Percentiles rank a stretch among this genome's conserved stretches.
phyloP scores from a whole-genome alignment of 805 yeast species.

The Kuraishia hungarica region DNA sequence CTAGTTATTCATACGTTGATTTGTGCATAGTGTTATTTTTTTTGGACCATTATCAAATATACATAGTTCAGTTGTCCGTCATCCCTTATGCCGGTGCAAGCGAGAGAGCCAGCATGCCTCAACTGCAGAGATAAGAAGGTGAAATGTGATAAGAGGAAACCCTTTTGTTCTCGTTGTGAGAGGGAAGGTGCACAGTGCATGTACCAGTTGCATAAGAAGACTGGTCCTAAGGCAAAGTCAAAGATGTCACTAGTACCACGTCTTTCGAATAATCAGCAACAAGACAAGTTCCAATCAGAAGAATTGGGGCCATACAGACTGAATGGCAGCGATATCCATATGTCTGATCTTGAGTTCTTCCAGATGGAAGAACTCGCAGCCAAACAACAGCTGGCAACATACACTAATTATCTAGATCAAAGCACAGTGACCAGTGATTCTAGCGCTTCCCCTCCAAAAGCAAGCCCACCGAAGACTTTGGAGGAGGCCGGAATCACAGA shows the following conservation, averaged over 20 bases:
- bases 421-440: background rate
- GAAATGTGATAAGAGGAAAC: background rate
- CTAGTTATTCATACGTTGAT: too few species aligned
- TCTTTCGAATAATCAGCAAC: background rate
- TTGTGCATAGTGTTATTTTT: too few species aligned
- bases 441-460: background rate
- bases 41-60: too few species aligned
- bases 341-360: background rate
- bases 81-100: background rate
- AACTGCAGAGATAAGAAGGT: background rate
- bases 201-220: background rate
- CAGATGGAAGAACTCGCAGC: background rate
- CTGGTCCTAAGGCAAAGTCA: background rate
- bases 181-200: background rate
- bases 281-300: background rate
- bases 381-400: background rate
- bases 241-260: background rate
- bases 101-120: background rate
- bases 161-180: background rate
- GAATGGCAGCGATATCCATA: background rate
- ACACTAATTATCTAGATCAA: background rate
- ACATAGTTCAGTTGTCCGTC: too few species aligned
- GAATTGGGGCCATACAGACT: background rate
- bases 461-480: background rate
- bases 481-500: background rate